A percentile compares a stretch with the other conserved stretches of the same genome.
These are phyloP conservation scores for Aquilaria malaccensis DNA, from an alignment of 345 rosid species.

Conservation along the genomic window DNA sequence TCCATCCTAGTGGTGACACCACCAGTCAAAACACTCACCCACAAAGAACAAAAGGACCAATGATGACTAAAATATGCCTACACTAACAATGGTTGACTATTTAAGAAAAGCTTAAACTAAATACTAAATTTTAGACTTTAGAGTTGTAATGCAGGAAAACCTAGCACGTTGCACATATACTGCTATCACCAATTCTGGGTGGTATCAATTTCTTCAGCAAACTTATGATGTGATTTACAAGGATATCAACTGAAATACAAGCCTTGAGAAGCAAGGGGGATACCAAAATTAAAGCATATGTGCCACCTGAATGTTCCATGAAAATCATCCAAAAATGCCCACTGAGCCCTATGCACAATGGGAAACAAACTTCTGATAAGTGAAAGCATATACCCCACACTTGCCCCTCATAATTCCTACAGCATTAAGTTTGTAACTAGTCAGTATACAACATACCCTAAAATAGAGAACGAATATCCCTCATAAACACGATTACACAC, in stretches of 20 bases:
- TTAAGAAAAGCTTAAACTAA: no score
- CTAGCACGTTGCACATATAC: no score
- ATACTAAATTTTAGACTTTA: no score
- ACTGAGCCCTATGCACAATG: slow-evolving; percentile 41
- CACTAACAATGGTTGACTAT: no score
- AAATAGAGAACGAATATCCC: slow-evolving; percentile 76
- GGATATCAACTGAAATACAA: neutral
- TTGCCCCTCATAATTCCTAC: neutral
- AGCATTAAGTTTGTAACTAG: slow-evolving; percentile 1
- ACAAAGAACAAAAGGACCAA: no score
- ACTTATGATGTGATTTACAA: no score
- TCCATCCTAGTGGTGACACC: no score
- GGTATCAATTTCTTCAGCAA: no score
- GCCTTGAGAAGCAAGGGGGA: slow-evolving; percentile 9
- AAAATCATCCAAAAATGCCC: slow-evolving; percentile 65
- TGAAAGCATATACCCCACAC: neutral
- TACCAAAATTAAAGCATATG: slow-evolving; percentile 95
- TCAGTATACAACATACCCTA: slow-evolving; percentile 53
- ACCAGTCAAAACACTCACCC: no score
- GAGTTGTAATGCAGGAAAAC: no score
- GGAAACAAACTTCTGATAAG: slow-evolving; percentile 6
- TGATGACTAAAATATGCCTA: no score
- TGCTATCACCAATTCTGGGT: no score
- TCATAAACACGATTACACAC: slow-evolving; percentile 73
- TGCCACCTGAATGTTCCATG: slow-evolving; percentile 96